Evolutionary conservation across 208 protist species (phyloP).

Genomic region (Crithidia expoeki): DNA sequence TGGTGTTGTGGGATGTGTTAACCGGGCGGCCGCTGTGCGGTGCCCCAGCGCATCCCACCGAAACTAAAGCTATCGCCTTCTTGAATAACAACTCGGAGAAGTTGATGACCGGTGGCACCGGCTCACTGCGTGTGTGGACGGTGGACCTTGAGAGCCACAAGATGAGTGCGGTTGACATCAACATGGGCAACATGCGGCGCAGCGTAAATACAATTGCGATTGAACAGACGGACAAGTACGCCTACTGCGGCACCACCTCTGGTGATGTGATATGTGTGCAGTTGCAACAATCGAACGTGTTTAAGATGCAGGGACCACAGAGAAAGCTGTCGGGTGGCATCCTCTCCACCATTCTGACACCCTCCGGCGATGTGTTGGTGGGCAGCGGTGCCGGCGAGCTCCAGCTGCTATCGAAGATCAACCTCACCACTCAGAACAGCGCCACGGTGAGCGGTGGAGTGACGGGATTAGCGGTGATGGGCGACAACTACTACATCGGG

Average conservation of each 20-base stretch:
- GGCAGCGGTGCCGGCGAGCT: conserved; percentile 92
- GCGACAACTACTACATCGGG: conserved; percentile 89
- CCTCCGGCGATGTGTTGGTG: conserved; percentile 84
- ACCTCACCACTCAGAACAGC: conserved; percentile 81
- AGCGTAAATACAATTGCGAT: conserved; percentile 76
- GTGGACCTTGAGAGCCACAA: conserved; percentile 90
- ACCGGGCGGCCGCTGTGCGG: conserved; percentile 92
- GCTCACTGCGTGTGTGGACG: conserved; percentile 91
- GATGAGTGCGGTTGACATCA: conserved; percentile 89
- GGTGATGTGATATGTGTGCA: conserved; percentile 94
- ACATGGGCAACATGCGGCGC: conserved; percentile 90
- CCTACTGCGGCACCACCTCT: conserved; percentile 91
- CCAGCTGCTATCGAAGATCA: conserved; percentile 86
- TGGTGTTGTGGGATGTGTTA: conserved; percentile 95
- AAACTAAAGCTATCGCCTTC: conserved; percentile 84
- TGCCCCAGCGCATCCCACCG: conserved; percentile 74
- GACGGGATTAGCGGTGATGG: conserved; percentile 81
- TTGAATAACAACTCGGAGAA: conserved; percentile 84
- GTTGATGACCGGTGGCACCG: conserved; percentile 91
- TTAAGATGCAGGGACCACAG: conserved; percentile 91
- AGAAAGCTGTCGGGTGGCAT: conserved; percentile 90
- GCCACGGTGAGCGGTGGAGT: conserved; percentile 82
- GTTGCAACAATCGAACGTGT: conserved; percentile 81
- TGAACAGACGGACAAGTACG: conserved; percentile 87
- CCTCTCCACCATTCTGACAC: conserved; percentile 68